Conservation (phyloP, 495 filamentous ascomycete species). For the Tuber microsphaerosporum region DNA sequence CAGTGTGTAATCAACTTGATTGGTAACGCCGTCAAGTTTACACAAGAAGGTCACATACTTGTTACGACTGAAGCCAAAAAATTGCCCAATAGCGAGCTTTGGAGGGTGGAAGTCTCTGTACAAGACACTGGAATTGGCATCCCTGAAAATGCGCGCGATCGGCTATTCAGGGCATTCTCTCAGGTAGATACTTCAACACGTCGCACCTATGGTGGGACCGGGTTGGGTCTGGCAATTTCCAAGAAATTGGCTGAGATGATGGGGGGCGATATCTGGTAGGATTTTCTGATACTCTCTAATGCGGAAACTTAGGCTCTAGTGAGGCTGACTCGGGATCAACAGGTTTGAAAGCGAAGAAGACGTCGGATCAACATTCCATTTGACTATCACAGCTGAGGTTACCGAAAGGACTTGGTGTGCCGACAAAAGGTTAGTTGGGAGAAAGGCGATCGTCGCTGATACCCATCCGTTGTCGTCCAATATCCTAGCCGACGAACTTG, state of each 20-base stretch:
- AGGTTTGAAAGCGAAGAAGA: slow-evolving; percentile 42
- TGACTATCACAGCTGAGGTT: slow-evolving; percentile 35
- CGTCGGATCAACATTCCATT: slow-evolving; percentile 35
- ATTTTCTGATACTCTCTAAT: neutral
- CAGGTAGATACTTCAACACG: slow-evolving; percentile 41
- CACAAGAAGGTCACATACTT: slow-evolving; percentile 56
- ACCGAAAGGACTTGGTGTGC: slow-evolving; percentile 26
- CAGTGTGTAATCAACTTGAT: slow-evolving; percentile 65
- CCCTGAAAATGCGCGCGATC: slow-evolving; percentile 34
- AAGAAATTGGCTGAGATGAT: slow-evolving; percentile 43
- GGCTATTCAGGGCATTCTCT: slow-evolving; percentile 40
- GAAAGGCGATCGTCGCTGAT: slow-evolving; percentile 35
- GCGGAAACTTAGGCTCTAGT: neutral
- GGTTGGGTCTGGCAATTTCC: slow-evolving; percentile 39
- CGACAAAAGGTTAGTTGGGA: slow-evolving; percentile 37
- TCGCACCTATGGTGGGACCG: slow-evolving; percentile 40
- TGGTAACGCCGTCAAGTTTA: slow-evolving; percentile 68
- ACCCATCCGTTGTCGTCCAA: slow-evolving; percentile 39
- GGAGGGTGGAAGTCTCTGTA: slow-evolving; percentile 35
- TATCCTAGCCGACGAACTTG: slow-evolving; percentile 40
- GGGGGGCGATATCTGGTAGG: slow-evolving; percentile 41
- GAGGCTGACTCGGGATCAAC: slow-evolving; percentile 15
- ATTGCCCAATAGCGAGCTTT: slow-evolving; percentile 27
- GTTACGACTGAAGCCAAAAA: slow-evolving; percentile 36
- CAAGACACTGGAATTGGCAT: slow-evolving; percentile 41